Evolutionary conservation across 345 rosid genomes (phyloP).

Genomic region (Mangifera indica): DNA sequence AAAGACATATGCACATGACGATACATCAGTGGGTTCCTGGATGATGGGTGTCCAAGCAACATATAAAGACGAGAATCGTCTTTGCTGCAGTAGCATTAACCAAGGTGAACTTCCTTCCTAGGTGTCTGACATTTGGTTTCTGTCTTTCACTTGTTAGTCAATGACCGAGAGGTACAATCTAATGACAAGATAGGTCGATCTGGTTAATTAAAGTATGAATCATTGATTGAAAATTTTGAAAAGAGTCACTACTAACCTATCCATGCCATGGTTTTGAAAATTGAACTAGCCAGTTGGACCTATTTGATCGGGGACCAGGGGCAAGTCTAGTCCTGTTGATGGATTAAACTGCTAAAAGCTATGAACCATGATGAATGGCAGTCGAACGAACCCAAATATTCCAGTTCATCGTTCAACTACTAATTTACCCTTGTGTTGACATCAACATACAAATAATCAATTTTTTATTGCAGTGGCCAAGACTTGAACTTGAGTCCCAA

Average conservation of each 20-base stretch:
- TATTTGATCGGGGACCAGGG: too few relatives aligned
- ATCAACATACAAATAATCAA: too few relatives aligned
- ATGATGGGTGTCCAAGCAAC: slow-evolving; percentile 92
- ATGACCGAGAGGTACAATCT: not conserved
- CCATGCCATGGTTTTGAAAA: not conserved
- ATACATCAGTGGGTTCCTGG: slow-evolving; percentile 85
- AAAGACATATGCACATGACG: slow-evolving; percentile 84
- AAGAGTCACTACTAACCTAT: not conserved
- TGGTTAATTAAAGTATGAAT: too few relatives aligned
- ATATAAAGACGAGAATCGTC: slow-evolving; percentile 81
- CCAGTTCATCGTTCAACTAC: too few relatives aligned
- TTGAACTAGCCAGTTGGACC: too few relatives aligned
- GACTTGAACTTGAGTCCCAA: too few relatives aligned
- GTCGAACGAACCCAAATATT: too few relatives aligned
- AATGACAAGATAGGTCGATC: not conserved
- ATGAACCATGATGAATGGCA: too few relatives aligned
- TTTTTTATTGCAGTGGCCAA: too few relatives aligned
- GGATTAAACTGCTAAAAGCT: too few relatives aligned
- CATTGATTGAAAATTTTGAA: not conserved
- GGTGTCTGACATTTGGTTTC: not conserved
- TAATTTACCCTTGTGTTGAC: too few relatives aligned
- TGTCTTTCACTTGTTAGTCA: not conserved
- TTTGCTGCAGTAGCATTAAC: slow-evolving; percentile 81
- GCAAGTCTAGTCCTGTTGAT: too few relatives aligned
- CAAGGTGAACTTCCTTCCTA: slow-evolving; percentile 57